phyloP scores from a whole-genome alignment of 2,329 filamentous ascomycete genomes.

The Madurella fahalii region DNA sequence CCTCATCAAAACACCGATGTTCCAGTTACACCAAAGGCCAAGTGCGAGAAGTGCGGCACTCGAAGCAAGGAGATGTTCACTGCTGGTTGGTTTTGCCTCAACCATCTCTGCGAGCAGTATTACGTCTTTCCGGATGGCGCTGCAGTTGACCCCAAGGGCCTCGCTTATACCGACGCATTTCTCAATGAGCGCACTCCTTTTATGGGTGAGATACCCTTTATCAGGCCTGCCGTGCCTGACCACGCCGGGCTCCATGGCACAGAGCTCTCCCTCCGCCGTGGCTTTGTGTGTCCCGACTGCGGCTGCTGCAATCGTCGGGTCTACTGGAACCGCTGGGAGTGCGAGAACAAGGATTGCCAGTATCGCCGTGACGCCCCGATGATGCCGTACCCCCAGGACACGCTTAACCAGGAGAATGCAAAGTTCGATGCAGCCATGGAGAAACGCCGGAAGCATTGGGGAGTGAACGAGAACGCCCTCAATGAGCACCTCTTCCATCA shows the following conservation, averaged over 20 bases:
- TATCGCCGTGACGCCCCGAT: conserved; percentile 38
- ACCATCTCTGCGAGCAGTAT: conserved; percentile 46
- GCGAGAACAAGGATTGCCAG: conserved; percentile 41
- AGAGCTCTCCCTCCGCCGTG: conserved; percentile 51
- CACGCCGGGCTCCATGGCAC: conserved; percentile 40
- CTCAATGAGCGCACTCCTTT: conserved; percentile 49
- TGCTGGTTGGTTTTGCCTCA: conserved; percentile 30
- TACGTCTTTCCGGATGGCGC: conserved; percentile 36
- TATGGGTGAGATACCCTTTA: conserved; percentile 31
- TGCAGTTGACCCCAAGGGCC: conserved; percentile 23
- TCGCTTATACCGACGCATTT: conserved; percentile 55
- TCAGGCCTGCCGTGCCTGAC: conserved; percentile 36
- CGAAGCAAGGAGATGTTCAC: conserved; percentile 37
- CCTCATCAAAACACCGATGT: conserved; percentile 16
- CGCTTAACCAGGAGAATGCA: conserved; percentile 23
- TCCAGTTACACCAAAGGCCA: background rate
- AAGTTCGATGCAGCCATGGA: conserved; percentile 7
- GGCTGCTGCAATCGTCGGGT: conserved; percentile 57
- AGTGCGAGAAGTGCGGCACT: conserved; percentile 40
- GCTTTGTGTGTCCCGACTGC: conserved; percentile 64
- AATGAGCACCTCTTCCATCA: background rate
- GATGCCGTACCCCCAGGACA: conserved; percentile 7
- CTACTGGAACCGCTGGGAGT: conserved; percentile 60
- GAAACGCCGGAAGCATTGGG: conserved; percentile 16
- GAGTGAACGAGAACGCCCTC: conserved; percentile 7